These are phyloP conservation scores for Cordyceps tenuipes DNA, from an alignment of 2,329 filamentous ascomycete genomes.

Conservation along the genomic window DNA sequence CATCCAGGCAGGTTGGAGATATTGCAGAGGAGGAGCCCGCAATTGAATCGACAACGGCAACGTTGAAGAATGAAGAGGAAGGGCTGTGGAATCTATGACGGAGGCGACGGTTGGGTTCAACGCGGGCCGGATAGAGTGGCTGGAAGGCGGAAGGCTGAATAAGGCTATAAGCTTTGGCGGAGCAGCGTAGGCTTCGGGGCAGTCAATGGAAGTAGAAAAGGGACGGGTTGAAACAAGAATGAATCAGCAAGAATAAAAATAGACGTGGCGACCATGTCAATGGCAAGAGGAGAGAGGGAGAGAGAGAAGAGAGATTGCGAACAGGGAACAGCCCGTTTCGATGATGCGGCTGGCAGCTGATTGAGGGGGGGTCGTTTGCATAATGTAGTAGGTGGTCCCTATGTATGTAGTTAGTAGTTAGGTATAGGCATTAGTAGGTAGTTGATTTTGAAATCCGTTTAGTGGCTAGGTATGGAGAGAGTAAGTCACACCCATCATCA, in stretches of 20 bases:
- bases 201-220: background rate
- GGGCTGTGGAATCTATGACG: background rate
- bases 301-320: background rate
- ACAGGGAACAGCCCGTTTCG: background rate
- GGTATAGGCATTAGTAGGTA: too few relatives aligned
- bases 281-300: background rate
- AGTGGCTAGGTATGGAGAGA: too few relatives aligned
- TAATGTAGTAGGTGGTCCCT: too few relatives aligned
- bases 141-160: background rate
- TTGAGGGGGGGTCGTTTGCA: background rate
- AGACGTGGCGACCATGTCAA: background rate
- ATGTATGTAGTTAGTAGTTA: too few relatives aligned
- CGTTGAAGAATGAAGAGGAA: background rate
- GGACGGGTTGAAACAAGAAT: background rate
- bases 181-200: too few relatives aligned
- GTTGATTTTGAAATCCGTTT: too few relatives aligned
- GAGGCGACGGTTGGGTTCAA: background rate
- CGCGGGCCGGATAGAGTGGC: background rate
- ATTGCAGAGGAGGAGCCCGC: background rate
- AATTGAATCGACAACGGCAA: background rate
- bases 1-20: background rate
- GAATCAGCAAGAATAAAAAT: background rate
- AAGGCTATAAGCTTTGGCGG: background rate
- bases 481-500: too few relatives aligned
- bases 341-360: background rate